A percentile compares a stretch with the other conserved stretches of the same genome.
Evolutionary conservation across 1,284 basidiomycete genomes (phyloP).

Genomic region (Apiotrichum montevideense): DNA sequence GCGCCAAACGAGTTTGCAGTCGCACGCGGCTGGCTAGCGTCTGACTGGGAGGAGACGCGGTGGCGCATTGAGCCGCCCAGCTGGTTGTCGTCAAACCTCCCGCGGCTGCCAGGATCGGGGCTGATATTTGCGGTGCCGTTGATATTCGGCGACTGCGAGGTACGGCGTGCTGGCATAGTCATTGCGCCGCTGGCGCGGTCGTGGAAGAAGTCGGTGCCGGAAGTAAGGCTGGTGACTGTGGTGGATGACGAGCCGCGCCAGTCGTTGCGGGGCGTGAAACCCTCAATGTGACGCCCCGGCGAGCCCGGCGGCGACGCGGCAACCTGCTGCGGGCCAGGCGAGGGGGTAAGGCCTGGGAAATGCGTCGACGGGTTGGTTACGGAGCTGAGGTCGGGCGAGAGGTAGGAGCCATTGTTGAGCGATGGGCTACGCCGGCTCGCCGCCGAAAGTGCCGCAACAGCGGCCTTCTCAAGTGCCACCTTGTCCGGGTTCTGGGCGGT

Average conservation of each 20-base stretch:
- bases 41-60: not conserved
- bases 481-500: not conserved
- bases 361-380: too few species aligned
- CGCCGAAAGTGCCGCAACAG: too few species aligned
- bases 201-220: not conserved
- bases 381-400: too few species aligned
- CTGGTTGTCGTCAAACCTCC: not conserved
- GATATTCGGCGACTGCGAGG: slow-evolving; percentile 5
- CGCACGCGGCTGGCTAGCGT: not conserved
- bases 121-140: not conserved
- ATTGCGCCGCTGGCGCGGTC: slow-evolving; percentile 7
- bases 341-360: too few species aligned
- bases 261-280: slow-evolving; percentile 4
- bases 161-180: slow-evolving; percentile 7
- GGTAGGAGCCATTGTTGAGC: too few species aligned
- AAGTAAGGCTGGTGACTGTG: slow-evolving; percentile 21
- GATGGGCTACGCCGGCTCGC: too few species aligned
- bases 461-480: too few species aligned
- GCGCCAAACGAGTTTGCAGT: not conserved
- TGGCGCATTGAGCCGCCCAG: not conserved
- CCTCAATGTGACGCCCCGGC: not conserved
- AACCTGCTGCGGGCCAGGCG: not conserved
- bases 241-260: slow-evolving; percentile 29
- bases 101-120: not conserved
- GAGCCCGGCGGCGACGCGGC: not conserved